Base-by-base conservation (phyloP, 1,284 basidiomycete species). In the Apiotrichum brassicae region DNA sequence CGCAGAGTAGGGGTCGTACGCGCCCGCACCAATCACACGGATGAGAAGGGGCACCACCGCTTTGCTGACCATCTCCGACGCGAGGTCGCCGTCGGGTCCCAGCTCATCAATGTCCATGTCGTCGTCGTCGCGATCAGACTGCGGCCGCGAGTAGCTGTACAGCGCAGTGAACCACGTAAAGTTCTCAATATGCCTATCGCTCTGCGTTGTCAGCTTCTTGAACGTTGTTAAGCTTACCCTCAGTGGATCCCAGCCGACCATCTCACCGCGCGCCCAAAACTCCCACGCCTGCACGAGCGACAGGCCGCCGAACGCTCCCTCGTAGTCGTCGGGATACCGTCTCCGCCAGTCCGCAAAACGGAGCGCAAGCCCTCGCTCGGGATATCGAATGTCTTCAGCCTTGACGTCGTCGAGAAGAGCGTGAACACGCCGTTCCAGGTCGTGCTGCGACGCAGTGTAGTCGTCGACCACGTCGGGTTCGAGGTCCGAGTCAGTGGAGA, bases 231-330 rank as follows among this genome's bases (percentile, higher is more conserved):
- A 22, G 74, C 80, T 59, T 63, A 87, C 88, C 73, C 85, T 80
- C 25, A 93, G 77, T 35, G 87, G 87, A 66, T 91, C 83, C 91
- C 93, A 95, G 3, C 84, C 84, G 4, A 87, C 75, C 65, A 86
- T 79, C 72, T 97, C 93, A 43, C 91, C 75, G 46, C 91, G 77
- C 19, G 83, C 83, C 90, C 91, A 97, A 69, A 94, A 95, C 72
- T 95, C 92, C 92, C 93, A 97, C 33, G 87, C 88, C 51, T 86
- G 85, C 0, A 94, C 84, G 49, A 94, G 79, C 1, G 86, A 88
- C 39, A 95, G 75, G 3, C 89, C 88, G 42, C 90, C 92, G 81
- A 87, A 97, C 4, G 92, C 92, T 41, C 85, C 83, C 3, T 79
- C 75, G 73, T 95, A 97, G 55, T 82, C 89, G 53, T 97, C 91